Conservation (phyloP, 2,329 filamentous ascomycete species). For the Dryadomyces sulphureus region DNA sequence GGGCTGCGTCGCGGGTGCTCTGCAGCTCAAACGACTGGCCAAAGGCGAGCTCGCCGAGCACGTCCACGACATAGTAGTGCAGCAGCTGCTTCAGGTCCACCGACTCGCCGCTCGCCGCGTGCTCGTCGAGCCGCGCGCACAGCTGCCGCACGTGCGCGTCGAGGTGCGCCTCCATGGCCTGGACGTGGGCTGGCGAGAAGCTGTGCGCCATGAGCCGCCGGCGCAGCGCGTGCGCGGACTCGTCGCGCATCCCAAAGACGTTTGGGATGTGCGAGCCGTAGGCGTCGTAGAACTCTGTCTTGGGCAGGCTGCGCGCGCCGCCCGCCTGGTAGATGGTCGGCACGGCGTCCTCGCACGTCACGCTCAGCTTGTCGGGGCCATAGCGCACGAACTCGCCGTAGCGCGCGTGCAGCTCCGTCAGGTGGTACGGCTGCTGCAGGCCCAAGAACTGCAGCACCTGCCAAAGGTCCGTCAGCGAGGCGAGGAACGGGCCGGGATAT, state of each 20-base stretch:
- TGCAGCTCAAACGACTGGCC: slow-evolving; percentile 18
- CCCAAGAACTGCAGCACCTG: slow-evolving; percentile 12
- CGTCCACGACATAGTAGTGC: slow-evolving; percentile 14
- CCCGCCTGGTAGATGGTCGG: slow-evolving; percentile 11
- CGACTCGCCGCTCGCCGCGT: not conserved
- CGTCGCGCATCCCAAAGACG: slow-evolving; percentile 19
- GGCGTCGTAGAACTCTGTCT: slow-evolving; percentile 21
- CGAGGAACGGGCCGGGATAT: slow-evolving; percentile 17
- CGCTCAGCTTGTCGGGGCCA: slow-evolving; percentile 17
- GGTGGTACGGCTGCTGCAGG: slow-evolving; percentile 13
- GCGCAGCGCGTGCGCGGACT: slow-evolving; percentile 13
- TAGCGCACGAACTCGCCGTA: slow-evolving; percentile 17
- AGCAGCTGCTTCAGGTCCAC: slow-evolving; percentile 19
- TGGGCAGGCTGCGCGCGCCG: slow-evolving; percentile 15
- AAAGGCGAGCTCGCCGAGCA: slow-evolving; percentile 18
- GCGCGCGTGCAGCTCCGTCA: slow-evolving; percentile 14
- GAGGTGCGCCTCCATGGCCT: slow-evolving; percentile 20
- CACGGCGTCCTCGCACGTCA: slow-evolving; percentile 16
- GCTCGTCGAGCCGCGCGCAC: slow-evolving; percentile 11
- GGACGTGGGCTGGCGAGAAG: slow-evolving; percentile 18
- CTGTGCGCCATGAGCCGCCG: slow-evolving; percentile 18
- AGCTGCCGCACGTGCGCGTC: slow-evolving; percentile 18
- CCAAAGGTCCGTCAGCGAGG: slow-evolving; percentile 18
- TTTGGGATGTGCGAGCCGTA: slow-evolving; percentile 18
- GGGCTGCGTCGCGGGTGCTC: slow-evolving; percentile 13